Evolutionary conservation across 768 basidiomycete species (phyloP).

Genomic region (Podaxis pistillaris): DNA sequence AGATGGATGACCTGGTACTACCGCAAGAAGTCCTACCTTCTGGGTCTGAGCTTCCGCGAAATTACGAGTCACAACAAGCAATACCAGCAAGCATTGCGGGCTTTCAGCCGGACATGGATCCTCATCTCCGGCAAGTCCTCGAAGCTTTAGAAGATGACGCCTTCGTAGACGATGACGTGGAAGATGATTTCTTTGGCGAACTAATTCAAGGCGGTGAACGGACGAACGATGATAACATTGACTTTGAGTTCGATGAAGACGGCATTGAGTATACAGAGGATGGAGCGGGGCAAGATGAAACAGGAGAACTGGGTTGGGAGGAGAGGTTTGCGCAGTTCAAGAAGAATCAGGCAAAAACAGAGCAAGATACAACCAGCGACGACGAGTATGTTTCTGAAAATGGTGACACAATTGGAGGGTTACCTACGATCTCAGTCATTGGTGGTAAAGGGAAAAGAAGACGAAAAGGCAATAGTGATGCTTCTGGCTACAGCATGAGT

Average conservation of each 20-base stretch:
- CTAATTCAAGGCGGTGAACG: constrained; percentile 73
- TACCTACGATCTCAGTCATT: constrained; percentile 74
- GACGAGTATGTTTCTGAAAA: constrained; percentile 64
- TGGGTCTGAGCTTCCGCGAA: constrained; percentile 66
- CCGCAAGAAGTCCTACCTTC: constrained; percentile 77
- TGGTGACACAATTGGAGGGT: constrained; percentile 76
- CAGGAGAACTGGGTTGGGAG: constrained; percentile 62
- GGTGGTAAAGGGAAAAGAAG: constrained; percentile 73
- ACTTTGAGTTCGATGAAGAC: constrained; percentile 68
- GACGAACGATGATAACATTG: constrained; percentile 53
- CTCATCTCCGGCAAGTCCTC: constrained; percentile 86
- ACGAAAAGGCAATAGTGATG: constrained; percentile 75
- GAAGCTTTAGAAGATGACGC: constrained; percentile 96
- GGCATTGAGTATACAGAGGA: constrained; percentile 23
- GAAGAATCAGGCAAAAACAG: constrained; percentile 50
- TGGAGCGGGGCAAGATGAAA: constrained; percentile 19
- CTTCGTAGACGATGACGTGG: constrained; percentile 77
- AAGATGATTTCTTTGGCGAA: constrained; percentile 75
- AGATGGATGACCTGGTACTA: constrained; percentile 52
- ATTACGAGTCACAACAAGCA: constrained; percentile 73
- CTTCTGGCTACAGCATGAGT: constrained; percentile 96
- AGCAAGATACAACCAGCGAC: constrained; percentile 37
- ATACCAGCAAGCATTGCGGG: constrained; percentile 84
- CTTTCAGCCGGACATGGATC: constrained; percentile 95
- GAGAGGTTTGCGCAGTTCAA: constrained; percentile 82